Evolutionary conservation across 352 stramenopile species (phyloP).

Genomic region (Achlya hypogyna): DNA sequence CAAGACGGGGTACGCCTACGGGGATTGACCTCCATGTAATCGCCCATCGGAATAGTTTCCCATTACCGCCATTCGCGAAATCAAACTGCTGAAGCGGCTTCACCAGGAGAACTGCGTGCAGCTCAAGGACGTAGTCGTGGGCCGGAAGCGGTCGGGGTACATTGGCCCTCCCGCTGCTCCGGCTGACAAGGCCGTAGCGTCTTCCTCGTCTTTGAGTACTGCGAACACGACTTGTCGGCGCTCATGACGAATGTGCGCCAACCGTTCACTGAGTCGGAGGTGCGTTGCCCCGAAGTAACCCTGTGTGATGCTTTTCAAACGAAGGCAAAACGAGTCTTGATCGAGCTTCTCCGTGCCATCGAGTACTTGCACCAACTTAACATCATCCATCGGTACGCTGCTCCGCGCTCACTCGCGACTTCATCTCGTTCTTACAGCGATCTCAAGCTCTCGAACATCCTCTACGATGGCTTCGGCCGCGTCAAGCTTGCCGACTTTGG

Average conservation of each 20-base stretch:
- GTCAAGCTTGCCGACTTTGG: slow-evolving; percentile 64
- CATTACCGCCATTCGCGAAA: slow-evolving; percentile 75
- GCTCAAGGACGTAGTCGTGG: slow-evolving; percentile 88
- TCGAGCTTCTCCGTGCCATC: slow-evolving; percentile 11
- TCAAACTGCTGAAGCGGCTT: slow-evolving; percentile 84
- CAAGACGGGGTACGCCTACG: slow-evolving; percentile 65
- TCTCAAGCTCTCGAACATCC: slow-evolving; percentile 80
- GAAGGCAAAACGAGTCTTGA: slow-evolving; percentile 90
- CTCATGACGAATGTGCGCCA: slow-evolving; percentile 85
- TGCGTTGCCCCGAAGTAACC: no score
- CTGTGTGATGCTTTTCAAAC: no score
- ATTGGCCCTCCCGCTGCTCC: no score
- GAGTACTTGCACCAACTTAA: slow-evolving; percentile 18
- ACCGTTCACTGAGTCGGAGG: slow-evolving; percentile 77
- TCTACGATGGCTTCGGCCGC: slow-evolving; percentile 71
- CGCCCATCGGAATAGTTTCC: slow-evolving; percentile 36
- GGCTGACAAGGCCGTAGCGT: no score
- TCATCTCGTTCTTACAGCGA: slow-evolving; percentile 94
- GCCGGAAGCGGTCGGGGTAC: slow-evolving; percentile 50
- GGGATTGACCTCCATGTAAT: not conserved
- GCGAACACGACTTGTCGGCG: slow-evolving; percentile 87
- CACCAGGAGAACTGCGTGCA: slow-evolving; percentile 93
- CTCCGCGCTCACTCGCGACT: slow-evolving; percentile 34
- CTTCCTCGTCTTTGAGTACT: slow-evolving; percentile 92
- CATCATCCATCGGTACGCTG: slow-evolving; percentile 23